Conservation (phyloP, 495 filamentous ascomycete species). For the Aspergillus coremiiformis region DNA sequence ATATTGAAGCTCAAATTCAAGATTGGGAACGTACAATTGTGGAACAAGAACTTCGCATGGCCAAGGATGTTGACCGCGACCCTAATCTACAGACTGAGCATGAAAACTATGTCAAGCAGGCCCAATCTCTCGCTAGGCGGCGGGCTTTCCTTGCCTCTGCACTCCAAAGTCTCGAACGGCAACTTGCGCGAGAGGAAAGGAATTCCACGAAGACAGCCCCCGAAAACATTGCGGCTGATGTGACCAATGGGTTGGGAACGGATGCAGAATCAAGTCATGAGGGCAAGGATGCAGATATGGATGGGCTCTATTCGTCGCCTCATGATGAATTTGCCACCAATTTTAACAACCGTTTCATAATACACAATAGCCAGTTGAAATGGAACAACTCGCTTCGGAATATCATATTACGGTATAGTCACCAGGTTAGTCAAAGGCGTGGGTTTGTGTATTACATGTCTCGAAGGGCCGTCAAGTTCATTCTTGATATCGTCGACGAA, state of each 20-base stretch:
- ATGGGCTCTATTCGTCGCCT: constrained; percentile 34
- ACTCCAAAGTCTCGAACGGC: constrained; percentile 56
- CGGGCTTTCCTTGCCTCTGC: constrained; percentile 70
- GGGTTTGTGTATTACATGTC: constrained; percentile 99
- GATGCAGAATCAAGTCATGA: constrained; percentile 42
- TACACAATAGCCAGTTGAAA: constrained; percentile 94
- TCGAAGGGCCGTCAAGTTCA: constrained; percentile 91
- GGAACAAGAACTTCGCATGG: constrained; percentile 56
- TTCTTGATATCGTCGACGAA: constrained; percentile 93
- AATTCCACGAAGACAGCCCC: constrained; percentile 16
- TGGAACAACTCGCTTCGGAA: constrained; percentile 97
- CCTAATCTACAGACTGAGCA: constrained; percentile 51
- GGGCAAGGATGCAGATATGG: constrained; percentile 34
- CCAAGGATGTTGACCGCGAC: constrained; percentile 48
- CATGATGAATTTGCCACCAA: constrained; percentile 70
- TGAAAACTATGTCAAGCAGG: constrained; percentile 62
- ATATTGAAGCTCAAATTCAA: constrained; percentile 67
- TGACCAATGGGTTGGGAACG: constrained; percentile 34
- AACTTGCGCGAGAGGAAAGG: constrained; percentile 39
- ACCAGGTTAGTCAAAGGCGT: constrained; percentile 91
- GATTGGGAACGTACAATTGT: constrained; percentile 59
- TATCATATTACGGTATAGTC: constrained; percentile 93
- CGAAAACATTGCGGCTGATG: constrained; percentile 41
- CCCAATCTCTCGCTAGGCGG: constrained; percentile 61
- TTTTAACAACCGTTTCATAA: constrained; percentile 97